Conservation (phyloP, 768 basidiomycete species). For the Podaxis carcinomalis region DNA sequence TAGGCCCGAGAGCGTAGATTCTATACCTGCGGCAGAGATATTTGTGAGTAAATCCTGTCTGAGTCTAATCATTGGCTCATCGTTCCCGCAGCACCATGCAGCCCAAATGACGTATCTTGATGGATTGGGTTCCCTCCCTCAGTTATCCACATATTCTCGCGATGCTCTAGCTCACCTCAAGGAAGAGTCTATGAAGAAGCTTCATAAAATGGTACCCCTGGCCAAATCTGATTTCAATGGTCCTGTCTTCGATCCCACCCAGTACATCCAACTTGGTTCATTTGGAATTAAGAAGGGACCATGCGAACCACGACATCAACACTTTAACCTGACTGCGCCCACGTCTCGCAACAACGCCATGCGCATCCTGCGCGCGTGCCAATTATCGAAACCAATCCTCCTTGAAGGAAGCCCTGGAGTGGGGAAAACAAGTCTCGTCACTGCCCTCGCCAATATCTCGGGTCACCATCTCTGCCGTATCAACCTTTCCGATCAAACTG, state of each 20-base stretch:
- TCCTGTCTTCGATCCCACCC: conserved; percentile 28
- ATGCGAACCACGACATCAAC: conserved; percentile 24
- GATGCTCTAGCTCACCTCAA: conserved; percentile 60
- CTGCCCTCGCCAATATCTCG: conserved; percentile 77
- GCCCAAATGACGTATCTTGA: conserved; percentile 92
- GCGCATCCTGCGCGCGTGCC: conserved; percentile 86
- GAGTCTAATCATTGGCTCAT: conserved; percentile 10
- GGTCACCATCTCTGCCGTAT: conserved; percentile 85
- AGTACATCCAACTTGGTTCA: conserved; percentile 57
- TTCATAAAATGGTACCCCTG: conserved; percentile 55
- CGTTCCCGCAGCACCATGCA: conserved; percentile 69
- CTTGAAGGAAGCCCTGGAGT: conserved; percentile 98
- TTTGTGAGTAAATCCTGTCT: conserved; percentile 50
- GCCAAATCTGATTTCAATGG: conserved; percentile 15
- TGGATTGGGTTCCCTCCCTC: conserved; percentile 77
- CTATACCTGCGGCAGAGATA: conserved; percentile 43
- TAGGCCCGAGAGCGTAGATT: conserved; percentile 20
- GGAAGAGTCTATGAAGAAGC: conserved; percentile 46
- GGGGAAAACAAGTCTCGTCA: conserved; percentile 92
- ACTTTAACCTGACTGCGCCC: conserved; percentile 83
- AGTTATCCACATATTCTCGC: conserved; percentile 58
- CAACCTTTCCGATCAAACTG: conserved; percentile 98
- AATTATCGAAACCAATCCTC: conserved; percentile 86
- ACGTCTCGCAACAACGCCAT: conserved; percentile 86
- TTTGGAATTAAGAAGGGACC: conserved; percentile 71